phyloP scores from a whole-genome alignment of 208 protist genomes.

The Leishmania gerbilli region DNA sequence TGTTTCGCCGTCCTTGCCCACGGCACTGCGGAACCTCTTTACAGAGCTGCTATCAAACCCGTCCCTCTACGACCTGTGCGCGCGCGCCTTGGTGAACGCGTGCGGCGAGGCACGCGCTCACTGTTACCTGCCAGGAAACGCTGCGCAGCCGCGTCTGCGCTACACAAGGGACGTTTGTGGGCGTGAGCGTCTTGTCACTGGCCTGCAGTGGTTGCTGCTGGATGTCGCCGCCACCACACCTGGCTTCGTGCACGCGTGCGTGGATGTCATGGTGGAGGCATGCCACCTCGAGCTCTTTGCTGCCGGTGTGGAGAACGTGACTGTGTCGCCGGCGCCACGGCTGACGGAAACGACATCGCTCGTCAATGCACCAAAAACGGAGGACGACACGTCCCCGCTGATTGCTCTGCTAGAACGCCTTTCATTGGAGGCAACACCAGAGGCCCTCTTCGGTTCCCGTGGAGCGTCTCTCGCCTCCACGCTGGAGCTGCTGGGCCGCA shows the following conservation, averaged over 20 bases:
- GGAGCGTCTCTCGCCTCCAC: slow-evolving; percentile 33
- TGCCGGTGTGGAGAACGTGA: slow-evolving; percentile 8
- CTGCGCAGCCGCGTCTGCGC: slow-evolving; percentile 1
- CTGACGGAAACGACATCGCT: slow-evolving; percentile 5
- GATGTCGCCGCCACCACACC: background rate
- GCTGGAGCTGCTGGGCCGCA: slow-evolving; percentile 34
- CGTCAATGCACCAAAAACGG: background rate
- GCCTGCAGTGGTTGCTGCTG: slow-evolving; percentile 17
- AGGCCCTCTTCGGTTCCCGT: slow-evolving; percentile 51
- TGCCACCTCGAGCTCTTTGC: slow-evolving; percentile 18
- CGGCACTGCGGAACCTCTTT: background rate
- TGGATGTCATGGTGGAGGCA: slow-evolving; percentile 19
- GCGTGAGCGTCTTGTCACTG: background rate
- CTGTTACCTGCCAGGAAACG: slow-evolving; percentile 7
- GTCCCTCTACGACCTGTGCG: slow-evolving; percentile 19
- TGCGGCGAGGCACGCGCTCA: background rate
- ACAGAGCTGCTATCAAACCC: slow-evolving; percentile 18
- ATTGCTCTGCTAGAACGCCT: slow-evolving; percentile 41
- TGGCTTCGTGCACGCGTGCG: slow-evolving; percentile 16
- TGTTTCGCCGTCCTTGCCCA: background rate
- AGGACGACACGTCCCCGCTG: slow-evolving; percentile 18
- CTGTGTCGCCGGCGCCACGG: background rate
- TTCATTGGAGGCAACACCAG: slow-evolving; percentile 39
- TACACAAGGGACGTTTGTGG: slow-evolving; percentile 6
- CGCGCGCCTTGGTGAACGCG: slow-evolving; percentile 16